A percentile compares a stretch with the other conserved stretches of the same genome.
These are phyloP conservation scores for Arthrobotrys megalospora DNA, from an alignment of 2,329 filamentous ascomycete species.

Conservation along the genomic window DNA sequence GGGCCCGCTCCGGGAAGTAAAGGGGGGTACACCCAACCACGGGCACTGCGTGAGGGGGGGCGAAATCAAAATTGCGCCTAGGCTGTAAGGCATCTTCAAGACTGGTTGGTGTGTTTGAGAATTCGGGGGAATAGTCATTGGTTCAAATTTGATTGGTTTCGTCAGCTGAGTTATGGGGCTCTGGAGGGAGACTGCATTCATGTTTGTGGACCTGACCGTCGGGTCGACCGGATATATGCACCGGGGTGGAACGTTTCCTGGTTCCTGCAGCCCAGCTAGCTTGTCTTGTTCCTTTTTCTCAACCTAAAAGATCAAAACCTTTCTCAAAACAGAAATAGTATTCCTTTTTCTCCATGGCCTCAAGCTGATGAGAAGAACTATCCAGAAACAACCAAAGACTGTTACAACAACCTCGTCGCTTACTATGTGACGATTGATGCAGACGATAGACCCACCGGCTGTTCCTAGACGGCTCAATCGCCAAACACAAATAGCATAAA, in stretches of 20 bases:
- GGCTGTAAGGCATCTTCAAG: slow-evolving; percentile 59
- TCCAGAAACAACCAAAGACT: not conserved
- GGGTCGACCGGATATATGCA: slow-evolving; percentile 57
- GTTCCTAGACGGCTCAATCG: slow-evolving; percentile 3
- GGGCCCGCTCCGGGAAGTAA: slow-evolving; percentile 27
- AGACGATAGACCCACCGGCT: slow-evolving; percentile 32
- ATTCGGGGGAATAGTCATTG: slow-evolving; percentile 34
- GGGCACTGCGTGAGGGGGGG: slow-evolving; percentile 49
- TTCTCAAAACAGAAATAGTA: slow-evolving; percentile 13
- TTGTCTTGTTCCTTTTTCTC: slow-evolving; percentile 32
- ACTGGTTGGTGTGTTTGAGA: slow-evolving; percentile 45
- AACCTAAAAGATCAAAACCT: slow-evolving; percentile 11
- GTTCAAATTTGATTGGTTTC: slow-evolving; percentile 50
- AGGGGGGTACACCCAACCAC: slow-evolving; percentile 36
- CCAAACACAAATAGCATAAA: slow-evolving; percentile 58
- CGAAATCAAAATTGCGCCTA: slow-evolving; percentile 54
- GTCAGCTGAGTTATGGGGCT: slow-evolving; percentile 59
- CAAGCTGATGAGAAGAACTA: slow-evolving; percentile 20
- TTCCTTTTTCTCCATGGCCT: slow-evolving; percentile 31
- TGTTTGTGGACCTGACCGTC: slow-evolving; percentile 39
- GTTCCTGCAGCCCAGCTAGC: slow-evolving; percentile 57
- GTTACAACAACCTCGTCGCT: slow-evolving; percentile 31
- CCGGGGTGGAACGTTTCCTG: slow-evolving; percentile 39
- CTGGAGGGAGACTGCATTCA: slow-evolving; percentile 31
- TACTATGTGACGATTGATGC: slow-evolving; percentile 46